Evolutionary conservation across 768 basidiomycete species (phyloP).

Genomic region (Boletus pseudo-olivaceus): DNA sequence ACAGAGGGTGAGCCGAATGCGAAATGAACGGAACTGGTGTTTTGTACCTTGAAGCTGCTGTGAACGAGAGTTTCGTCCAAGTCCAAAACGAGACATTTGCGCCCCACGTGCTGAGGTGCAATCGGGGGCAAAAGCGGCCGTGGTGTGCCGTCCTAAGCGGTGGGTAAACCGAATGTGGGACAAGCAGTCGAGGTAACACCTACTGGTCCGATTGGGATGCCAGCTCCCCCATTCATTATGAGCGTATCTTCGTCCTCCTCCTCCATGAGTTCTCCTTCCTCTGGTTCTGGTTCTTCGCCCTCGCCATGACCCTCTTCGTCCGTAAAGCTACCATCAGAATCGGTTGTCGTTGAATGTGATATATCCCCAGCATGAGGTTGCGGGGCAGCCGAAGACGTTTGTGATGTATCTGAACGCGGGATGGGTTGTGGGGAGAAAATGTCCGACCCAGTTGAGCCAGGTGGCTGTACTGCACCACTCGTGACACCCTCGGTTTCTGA

Average conservation of each 20-base stretch:
- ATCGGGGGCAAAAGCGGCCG: conserved; percentile 87
- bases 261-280: conserved; percentile 61
- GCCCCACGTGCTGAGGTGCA: conserved; percentile 71
- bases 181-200: conserved; percentile 30
- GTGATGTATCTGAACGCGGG: conserved; percentile 23
- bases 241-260: conserved; percentile 85
- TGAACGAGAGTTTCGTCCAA: conserved; percentile 97
- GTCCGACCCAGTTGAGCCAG: conserved; percentile 67
- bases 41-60: conserved; percentile 90
- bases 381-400: conserved; percentile 21
- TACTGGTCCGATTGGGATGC: conserved; percentile 92
- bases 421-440: conserved; percentile 28
- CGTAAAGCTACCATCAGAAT: conserved; percentile 42
- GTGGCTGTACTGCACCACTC: conserved; percentile 89
- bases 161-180: conserved; percentile 2
- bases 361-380: conserved; percentile 29
- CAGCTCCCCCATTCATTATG: conserved; percentile 88
- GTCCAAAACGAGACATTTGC: conserved; percentile 96
- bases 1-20: conserved; percentile 8
- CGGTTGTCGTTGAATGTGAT: conserved; percentile 31
- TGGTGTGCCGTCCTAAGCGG: conserved; percentile 73
- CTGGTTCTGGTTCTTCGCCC: conserved; percentile 64
- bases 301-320: conserved; percentile 67
- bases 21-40: conserved; percentile 10
- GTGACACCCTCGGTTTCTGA: conserved; percentile 86